Conservation (phyloP, 1,139 yeast genomes). For the Protomyces gravidus region DNA sequence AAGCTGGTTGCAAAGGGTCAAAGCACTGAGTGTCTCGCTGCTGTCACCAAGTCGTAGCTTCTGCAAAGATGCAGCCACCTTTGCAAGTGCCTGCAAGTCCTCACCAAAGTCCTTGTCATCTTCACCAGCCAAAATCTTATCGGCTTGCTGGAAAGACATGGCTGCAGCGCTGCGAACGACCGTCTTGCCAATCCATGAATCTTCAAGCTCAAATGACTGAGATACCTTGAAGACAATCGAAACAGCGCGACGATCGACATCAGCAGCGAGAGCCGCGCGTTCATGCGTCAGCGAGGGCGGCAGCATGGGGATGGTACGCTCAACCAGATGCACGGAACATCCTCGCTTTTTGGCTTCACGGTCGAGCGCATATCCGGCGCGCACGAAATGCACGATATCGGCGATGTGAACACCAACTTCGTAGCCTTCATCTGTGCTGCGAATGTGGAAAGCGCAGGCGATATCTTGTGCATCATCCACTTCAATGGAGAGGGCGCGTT, state of each 20-base stretch:
- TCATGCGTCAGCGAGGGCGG: constrained; percentile 60
- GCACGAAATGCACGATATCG: constrained; percentile 69
- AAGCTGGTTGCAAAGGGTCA: constrained; percentile 69
- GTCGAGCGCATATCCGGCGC: constrained; percentile 71
- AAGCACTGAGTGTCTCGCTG: constrained; percentile 31
- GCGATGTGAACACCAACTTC: constrained; percentile 71
- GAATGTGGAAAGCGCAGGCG: constrained; percentile 41
- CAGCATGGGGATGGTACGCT: constrained; percentile 61
- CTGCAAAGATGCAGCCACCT: constrained; percentile 32
- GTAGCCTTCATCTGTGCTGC: constrained; percentile 24
- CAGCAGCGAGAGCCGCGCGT: constrained; percentile 58
- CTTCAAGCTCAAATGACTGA: constrained; percentile 65
- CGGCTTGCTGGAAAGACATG: constrained; percentile 39
- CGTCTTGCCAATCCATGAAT: constrained; percentile 74
- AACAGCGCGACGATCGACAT: constrained; percentile 61
- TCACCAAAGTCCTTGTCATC: constrained; percentile 23
- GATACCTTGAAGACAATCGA: constrained; percentile 81
- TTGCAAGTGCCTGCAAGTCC: constrained; percentile 8
- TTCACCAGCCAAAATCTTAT: constrained; percentile 39
- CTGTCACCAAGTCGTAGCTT: constrained; percentile 28
- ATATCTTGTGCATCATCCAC: constrained; percentile 43
- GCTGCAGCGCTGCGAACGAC: constrained; percentile 55
- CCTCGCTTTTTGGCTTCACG: constrained; percentile 89
- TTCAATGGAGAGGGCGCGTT: constrained; percentile 57
- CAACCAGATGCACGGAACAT: constrained; percentile 85